phyloP scores from a whole-genome alignment of 2,329 filamentous ascomycete species.

The Akanthomyces dipterigenus region DNA sequence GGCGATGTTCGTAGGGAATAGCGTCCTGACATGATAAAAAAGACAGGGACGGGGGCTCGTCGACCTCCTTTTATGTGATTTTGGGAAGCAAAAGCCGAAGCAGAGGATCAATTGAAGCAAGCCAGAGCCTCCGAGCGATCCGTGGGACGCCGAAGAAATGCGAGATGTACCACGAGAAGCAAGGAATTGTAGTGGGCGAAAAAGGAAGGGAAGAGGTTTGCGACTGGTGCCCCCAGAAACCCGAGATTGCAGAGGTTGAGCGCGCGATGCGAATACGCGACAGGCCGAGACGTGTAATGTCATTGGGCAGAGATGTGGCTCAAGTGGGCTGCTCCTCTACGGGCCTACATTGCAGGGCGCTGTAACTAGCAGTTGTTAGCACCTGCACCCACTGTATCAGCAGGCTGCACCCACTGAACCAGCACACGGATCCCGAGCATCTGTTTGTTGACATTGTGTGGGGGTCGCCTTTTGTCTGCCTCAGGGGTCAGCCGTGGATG shows the following conservation, averaged over 20 bases:
- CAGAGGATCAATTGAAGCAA: neutral
- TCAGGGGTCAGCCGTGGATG: neutral
- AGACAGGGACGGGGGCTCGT: neutral
- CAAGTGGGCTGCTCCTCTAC: neutral
- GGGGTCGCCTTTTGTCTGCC: neutral
- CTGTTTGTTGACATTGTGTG: neutral
- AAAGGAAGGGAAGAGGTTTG: neutral
- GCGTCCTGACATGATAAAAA: constrained; percentile 27
- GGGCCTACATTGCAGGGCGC: too few relatives aligned
- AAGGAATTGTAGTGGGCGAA: neutral
- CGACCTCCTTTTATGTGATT: constrained; percentile 5
- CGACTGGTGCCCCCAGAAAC: neutral
- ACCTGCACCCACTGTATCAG: too few relatives aligned
- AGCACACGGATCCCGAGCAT: constrained; percentile 3
- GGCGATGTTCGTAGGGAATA: constrained; percentile 34
- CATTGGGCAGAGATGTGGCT: neutral
- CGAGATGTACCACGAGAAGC: constrained; percentile 6
- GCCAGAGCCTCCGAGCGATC: constrained; percentile 5
- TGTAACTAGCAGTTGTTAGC: too few relatives aligned
- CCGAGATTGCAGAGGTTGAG: neutral
- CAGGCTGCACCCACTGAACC: too few relatives aligned
- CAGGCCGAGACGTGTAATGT: constrained; percentile 1
- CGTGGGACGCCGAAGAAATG: constrained; percentile 3
- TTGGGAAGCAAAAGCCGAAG: neutral
- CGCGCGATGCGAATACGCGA: constrained; percentile 12